Conservation (phyloP, 306 rosid genomes). For the Dalbergia oliveri region DNA sequence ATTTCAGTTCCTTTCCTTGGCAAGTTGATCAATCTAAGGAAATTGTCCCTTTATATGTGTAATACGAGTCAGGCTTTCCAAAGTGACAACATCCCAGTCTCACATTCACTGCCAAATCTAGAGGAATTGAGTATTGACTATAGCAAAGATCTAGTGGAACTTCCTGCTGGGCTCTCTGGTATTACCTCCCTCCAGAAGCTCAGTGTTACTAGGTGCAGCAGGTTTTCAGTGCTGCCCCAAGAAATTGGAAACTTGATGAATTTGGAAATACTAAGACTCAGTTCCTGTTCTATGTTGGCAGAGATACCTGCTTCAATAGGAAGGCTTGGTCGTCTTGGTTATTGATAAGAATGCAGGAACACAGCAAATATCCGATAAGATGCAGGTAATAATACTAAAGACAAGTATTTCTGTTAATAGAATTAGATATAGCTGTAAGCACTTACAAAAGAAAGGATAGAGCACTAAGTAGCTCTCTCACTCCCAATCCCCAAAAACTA, state of each 20-base stretch:
- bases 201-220: conserved; percentile 45
- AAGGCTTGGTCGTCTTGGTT: conserved; percentile 22
- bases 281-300: conserved; percentile 21
- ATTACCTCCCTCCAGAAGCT: conserved; percentile 34
- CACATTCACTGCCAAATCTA: conserved; percentile 44
- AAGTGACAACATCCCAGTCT: conserved; percentile 6
- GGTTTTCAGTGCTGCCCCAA: conserved; percentile 10
- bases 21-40: conserved; percentile 32
- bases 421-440: no score
- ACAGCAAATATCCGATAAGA: no score
- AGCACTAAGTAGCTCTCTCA: no score
- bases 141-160: conserved; percentile 45
- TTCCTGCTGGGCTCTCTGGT: conserved; percentile 36
- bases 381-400: no score
- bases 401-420: no score
- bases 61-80: conserved; percentile 16
- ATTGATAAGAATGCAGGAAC: no score
- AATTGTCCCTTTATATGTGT: conserved; percentile 50
- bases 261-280: conserved; percentile 34
- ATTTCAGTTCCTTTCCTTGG: conserved; percentile 47
- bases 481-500: no score
- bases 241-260: conserved; percentile 39
- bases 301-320: conserved; percentile 40
- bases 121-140: conserved; percentile 48
- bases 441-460: no score